Percentiles rank a stretch among this genome's conserved stretches.
These are phyloP conservation scores for Talaromyces thailandensis DNA, from an alignment of 495 filamentous ascomycete genomes.

Conservation along the genomic window DNA sequence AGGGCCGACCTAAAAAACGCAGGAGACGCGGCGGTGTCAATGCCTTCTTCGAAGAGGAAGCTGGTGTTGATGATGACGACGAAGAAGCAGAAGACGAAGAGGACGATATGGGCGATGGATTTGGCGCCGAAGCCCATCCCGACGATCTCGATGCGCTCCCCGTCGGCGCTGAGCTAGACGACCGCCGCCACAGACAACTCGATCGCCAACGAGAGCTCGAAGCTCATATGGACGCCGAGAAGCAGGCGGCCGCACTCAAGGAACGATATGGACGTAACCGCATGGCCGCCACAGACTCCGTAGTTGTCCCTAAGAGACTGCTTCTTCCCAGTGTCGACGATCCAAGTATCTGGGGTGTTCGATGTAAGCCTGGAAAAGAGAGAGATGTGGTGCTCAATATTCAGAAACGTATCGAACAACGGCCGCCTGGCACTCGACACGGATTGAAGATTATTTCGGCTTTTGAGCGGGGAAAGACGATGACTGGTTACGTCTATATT, in stretches of 20 bases:
- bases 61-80: constrained; percentile 93
- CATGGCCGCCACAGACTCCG: constrained; percentile 45
- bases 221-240: constrained; percentile 82
- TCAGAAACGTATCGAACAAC: constrained; percentile 77
- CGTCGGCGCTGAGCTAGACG: constrained; percentile 74
- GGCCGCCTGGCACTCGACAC: constrained; percentile 56
- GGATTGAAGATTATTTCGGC: constrained; percentile 74
- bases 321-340: constrained; percentile 92
- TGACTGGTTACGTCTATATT: constrained; percentile 92
- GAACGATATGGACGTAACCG: constrained; percentile 71
- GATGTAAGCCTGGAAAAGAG: constrained; percentile 92
- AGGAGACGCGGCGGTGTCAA: constrained; percentile 57
- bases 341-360: constrained; percentile 90
- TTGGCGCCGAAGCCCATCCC: constrained; percentile 81
- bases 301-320: constrained; percentile 74
- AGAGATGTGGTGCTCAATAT: constrained; percentile 78
- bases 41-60: constrained; percentile 90
- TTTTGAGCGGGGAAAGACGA: constrained; percentile 79
- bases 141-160: constrained; percentile 78
- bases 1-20: constrained; percentile 75
- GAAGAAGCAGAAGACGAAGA: constrained; percentile 88
- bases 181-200: constrained; percentile 86
- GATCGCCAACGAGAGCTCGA: constrained; percentile 83
- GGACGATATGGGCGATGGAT: constrained; percentile 65
- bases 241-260: constrained; percentile 75